Conservation (phyloP, 257 asterid genomes). For the Echites panduratus region DNA sequence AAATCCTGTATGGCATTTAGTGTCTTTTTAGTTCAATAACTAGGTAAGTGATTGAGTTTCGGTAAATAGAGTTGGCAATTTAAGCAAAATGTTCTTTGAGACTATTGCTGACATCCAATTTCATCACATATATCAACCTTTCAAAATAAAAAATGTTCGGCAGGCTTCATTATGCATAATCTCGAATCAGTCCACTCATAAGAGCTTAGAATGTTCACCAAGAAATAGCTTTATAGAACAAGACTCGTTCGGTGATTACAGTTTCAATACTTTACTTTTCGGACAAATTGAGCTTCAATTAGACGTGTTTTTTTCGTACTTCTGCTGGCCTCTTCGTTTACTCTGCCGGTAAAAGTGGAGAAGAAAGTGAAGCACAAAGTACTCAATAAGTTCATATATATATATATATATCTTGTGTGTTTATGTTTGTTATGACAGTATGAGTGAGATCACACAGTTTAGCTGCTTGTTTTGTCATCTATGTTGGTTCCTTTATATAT, state of each 20-base stretch:
- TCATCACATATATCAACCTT: neutral
- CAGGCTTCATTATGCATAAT: neutral
- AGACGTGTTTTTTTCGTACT: too few relatives aligned
- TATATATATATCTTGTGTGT: neutral
- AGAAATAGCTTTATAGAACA: neutral
- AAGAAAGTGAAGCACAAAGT: neutral
- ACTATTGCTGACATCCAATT: neutral
- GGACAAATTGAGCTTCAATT: too few relatives aligned
- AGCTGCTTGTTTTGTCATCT: neutral
- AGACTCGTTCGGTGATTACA: neutral
- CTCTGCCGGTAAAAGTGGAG: neutral
- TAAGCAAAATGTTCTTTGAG: neutral
- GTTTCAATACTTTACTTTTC: neutral
- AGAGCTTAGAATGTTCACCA: neutral
- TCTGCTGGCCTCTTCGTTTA: neutral
- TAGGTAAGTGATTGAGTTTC: too few relatives aligned
- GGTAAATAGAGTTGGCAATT: neutral
- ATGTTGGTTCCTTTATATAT: neutral
- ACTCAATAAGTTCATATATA: neutral
- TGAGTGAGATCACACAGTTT: neutral
- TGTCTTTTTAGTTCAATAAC: neutral
- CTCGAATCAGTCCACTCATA: too few relatives aligned
- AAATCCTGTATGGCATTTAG: neutral
- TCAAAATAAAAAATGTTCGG: too few relatives aligned
- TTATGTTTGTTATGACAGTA: neutral